A percentile compares a stretch with the other conserved stretches of the same genome.
Conservation (phyloP, 2,329 filamentous ascomycete genomes). For the Cercospora nicotianae region DNA sequence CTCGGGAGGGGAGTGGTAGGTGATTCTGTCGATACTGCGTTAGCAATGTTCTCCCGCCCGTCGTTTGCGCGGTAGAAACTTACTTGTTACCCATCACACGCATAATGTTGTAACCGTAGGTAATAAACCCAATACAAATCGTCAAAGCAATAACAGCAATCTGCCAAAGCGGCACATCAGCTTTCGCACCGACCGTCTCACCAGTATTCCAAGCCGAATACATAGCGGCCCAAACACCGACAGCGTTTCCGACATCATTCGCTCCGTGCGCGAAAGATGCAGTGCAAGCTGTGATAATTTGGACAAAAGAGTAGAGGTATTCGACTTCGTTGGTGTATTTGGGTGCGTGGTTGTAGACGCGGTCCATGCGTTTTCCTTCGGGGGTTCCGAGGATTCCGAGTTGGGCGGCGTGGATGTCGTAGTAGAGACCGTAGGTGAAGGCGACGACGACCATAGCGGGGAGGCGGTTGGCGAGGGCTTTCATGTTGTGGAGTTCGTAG, state of each 20-base stretch:
- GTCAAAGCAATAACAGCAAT: constrained; percentile 54
- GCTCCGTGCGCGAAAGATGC: constrained; percentile 68
- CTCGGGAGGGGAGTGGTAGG: constrained; percentile 59
- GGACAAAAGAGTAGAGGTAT: constrained; percentile 64
- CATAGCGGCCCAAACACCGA: constrained; percentile 62
- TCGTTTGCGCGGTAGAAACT: too few species aligned
- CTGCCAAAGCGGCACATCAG: constrained; percentile 60
- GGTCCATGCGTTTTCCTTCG: constrained; percentile 40
- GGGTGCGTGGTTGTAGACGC: constrained; percentile 57
- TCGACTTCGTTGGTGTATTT: constrained; percentile 63
- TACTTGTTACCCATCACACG: constrained; percentile 21
- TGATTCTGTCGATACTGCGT: too few species aligned
- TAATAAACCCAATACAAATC: constrained; percentile 59
- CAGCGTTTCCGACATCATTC: constrained; percentile 61
- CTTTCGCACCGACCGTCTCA: constrained; percentile 41
- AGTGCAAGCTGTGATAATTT: constrained; percentile 66
- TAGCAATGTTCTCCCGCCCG: too few species aligned
- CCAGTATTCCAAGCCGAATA: constrained; percentile 59
- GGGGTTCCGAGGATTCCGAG: constrained; percentile 22
- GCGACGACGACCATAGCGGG: constrained; percentile 17
- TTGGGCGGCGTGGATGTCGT: constrained; percentile 42
- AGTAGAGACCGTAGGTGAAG: constrained; percentile 29
- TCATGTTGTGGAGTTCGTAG: constrained; percentile 19
- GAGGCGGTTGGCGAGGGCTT: constrained; percentile 13
- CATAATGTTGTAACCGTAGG: constrained; percentile 65